These are phyloP conservation scores for Rhizomucor pusillus DNA, from an alignment of 371 early-diverging fungal genomes.

Conservation along the genomic window DNA sequence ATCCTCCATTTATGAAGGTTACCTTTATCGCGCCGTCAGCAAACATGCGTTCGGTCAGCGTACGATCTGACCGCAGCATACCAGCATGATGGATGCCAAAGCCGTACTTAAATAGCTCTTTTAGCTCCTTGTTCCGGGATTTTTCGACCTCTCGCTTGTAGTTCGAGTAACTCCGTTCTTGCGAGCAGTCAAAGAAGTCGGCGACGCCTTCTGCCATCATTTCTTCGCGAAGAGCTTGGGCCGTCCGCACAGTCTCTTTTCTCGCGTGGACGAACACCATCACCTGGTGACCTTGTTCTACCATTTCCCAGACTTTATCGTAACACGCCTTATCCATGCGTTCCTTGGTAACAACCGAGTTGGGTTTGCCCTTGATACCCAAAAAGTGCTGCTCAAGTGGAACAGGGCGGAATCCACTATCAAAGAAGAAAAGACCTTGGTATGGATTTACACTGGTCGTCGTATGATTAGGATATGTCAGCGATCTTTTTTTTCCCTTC, in stretches of 20 bases:
- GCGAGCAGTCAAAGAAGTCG: constrained; percentile 45
- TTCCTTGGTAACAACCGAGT: constrained; percentile 56
- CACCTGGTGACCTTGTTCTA: constrained; percentile 90
- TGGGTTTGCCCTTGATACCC: constrained; percentile 89
- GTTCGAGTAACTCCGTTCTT: constrained; percentile 22
- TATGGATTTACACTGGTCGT: constrained; percentile 78
- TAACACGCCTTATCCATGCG: constrained; percentile 85
- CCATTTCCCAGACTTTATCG: constrained; percentile 75
- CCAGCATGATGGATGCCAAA: constrained; percentile 99
- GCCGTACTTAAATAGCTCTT: constrained; percentile 79
- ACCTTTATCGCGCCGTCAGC: constrained; percentile 81
- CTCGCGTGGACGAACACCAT: constrained; percentile 99
- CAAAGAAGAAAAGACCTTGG: constrained; percentile 96
- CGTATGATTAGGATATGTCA: not conserved
- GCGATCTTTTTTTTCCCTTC: not conserved
- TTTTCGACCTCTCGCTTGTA: constrained; percentile 47
- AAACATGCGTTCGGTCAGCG: constrained; percentile 89
- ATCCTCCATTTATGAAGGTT: not conserved
- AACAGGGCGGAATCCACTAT: constrained; percentile 90
- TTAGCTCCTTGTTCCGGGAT: constrained; percentile 83
- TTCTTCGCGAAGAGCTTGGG: constrained; percentile 77
- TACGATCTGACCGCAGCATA: constrained; percentile 91
- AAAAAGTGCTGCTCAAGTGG: constrained; percentile 95
- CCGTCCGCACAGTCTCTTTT: constrained; percentile 94
- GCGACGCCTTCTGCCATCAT: constrained; percentile 61